These are phyloP conservation scores for Fusarium sp. DNA, from an alignment of 2,329 filamentous ascomycete genomes.

Conservation along the genomic window DNA sequence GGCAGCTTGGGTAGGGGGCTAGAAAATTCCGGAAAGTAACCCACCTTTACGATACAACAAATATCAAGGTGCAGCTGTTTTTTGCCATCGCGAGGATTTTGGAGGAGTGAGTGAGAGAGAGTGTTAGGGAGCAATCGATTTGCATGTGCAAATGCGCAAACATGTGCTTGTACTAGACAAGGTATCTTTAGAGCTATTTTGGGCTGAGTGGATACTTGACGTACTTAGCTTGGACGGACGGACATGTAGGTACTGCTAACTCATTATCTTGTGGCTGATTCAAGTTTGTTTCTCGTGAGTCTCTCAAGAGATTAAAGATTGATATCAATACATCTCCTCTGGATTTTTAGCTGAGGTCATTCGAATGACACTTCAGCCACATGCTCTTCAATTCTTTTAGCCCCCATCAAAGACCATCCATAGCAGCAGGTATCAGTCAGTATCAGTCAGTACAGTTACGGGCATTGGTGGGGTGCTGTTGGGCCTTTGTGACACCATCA, in stretches of 20 bases:
- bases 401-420: not conserved
- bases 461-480: constrained; percentile 34
- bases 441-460: not conserved
- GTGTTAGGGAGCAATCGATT: not conserved
- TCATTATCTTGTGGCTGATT: constrained; percentile 17
- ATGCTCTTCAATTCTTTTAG: not conserved
- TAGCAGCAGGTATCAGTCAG: not conserved
- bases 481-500: constrained; percentile 37
- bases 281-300: constrained; percentile 15
- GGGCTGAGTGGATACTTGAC: constrained; percentile 28
- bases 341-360: not conserved
- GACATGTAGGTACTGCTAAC: not conserved
- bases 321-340: not conserved
- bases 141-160: constrained; percentile 27
- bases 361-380: not conserved
- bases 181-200: constrained; percentile 33
- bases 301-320: not conserved
- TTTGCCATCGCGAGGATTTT: constrained; percentile 24
- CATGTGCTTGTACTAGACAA: constrained; percentile 34
- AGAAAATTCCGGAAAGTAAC: constrained; percentile 15
- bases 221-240: not conserved
- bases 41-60: constrained; percentile 12
- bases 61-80: constrained; percentile 13
- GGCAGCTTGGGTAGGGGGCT: constrained; percentile 2
- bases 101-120: not conserved